phyloP scores from a whole-genome alignment of 1,284 basidiomycete genomes.

The Pterula multifida region DNA sequence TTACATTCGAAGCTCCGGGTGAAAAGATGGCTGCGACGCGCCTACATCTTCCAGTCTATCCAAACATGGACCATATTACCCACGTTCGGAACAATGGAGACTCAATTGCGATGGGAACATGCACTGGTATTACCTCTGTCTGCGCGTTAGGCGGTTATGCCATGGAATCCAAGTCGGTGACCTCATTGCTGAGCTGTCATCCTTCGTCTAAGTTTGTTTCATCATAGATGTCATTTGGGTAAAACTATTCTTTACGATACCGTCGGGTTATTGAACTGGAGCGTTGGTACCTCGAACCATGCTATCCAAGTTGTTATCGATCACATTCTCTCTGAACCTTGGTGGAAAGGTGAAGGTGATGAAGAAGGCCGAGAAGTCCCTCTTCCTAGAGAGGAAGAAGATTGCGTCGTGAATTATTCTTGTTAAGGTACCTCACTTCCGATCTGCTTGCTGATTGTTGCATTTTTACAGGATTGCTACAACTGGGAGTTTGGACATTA shows the following conservation, averaged over 20 bases:
- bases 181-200: background rate
- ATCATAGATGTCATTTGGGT: constrained; percentile 43
- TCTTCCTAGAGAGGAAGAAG: constrained; percentile 33
- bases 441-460: constrained; percentile 5
- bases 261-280: constrained; percentile 76
- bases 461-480: constrained; percentile 51
- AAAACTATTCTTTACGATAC: constrained; percentile 76
- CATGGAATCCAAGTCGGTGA: constrained; percentile 43
- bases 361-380: constrained; percentile 34
- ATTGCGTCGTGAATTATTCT: constrained; percentile 41
- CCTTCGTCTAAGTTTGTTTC: background rate
- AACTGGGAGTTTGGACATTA: constrained; percentile 55
- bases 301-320: constrained; percentile 70
- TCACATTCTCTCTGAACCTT: constrained; percentile 40
- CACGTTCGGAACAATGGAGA: constrained; percentile 78
- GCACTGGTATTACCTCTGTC: constrained; percentile 54
- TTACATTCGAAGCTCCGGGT: constrained; percentile 89
- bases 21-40: constrained; percentile 81
- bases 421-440: background rate
- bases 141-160: constrained; percentile 63
- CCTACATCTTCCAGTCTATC: constrained; percentile 75
- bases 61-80: constrained; percentile 32
- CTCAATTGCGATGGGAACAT: constrained; percentile 69
- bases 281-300: constrained; percentile 73
- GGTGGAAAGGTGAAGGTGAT: background rate